phyloP scores from a whole-genome alignment of 768 basidiomycete genomes.

The Hypsizygus marmoreus region DNA sequence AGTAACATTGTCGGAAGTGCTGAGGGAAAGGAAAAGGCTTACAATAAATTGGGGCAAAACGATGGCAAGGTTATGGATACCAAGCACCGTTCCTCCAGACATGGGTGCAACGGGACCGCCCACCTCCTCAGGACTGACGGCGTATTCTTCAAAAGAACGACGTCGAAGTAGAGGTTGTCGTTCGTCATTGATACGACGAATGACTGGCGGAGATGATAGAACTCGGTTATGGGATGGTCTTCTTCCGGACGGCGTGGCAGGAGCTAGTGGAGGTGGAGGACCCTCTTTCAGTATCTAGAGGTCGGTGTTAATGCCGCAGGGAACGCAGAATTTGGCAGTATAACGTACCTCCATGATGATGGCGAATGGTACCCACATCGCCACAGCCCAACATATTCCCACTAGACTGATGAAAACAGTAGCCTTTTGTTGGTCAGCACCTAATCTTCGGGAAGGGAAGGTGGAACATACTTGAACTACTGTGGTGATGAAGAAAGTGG shows the following conservation, averaged over 20 bases:
- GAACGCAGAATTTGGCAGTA: background rate
- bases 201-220: constrained; percentile 47
- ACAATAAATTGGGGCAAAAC: constrained; percentile 95
- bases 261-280: constrained; percentile 33
- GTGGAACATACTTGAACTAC: constrained; percentile 58
- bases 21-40: constrained; percentile 35
- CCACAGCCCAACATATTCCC: constrained; percentile 95
- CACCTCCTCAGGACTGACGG: constrained; percentile 36
- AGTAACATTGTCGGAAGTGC: constrained; percentile 13
- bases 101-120: constrained; percentile 44
- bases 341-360: constrained; percentile 90
- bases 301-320: background rate
- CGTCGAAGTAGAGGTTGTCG: constrained; percentile 62
- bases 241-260: constrained; percentile 23
- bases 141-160: constrained; percentile 55
- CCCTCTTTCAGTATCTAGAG: constrained; percentile 75
- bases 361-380: constrained; percentile 97
- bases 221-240: constrained; percentile 56
- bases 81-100: constrained; percentile 89
- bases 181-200: constrained; percentile 40
- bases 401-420: constrained; percentile 81
- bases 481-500: constrained; percentile 84
- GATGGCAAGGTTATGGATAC: constrained; percentile 94
- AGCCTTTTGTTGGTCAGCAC: constrained; percentile 47
- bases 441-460: background rate